Conservation (phyloP, 2,329 filamentous ascomycete species). For the Mollisiaceae sp. region DNA sequence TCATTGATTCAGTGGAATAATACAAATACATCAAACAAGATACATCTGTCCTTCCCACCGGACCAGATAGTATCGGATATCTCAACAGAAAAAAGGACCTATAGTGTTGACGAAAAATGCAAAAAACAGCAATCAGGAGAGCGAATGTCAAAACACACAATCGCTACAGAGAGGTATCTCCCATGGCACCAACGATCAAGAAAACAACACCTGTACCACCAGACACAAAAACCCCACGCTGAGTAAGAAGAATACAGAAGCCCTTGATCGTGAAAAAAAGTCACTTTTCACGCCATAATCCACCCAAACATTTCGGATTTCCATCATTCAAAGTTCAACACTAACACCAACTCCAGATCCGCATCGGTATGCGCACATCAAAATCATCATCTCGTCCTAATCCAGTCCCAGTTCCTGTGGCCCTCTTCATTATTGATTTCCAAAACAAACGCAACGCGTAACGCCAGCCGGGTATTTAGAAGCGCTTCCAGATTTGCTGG, state of each 20-base stretch:
- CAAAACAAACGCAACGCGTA: constrained; percentile 22
- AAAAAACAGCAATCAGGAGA: not conserved
- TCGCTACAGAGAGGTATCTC: constrained; percentile 28
- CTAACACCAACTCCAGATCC: constrained; percentile 24
- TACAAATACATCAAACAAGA: constrained; percentile 32
- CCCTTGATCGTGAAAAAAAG: constrained; percentile 2
- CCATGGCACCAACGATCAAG: constrained; percentile 1
- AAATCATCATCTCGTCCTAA: constrained; percentile 9
- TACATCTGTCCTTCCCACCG: constrained; percentile 17
- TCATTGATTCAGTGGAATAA: constrained; percentile 20
- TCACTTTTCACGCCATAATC: constrained; percentile 13
- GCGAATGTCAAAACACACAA: not conserved
- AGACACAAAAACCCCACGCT: not conserved
- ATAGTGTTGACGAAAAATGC: not conserved
- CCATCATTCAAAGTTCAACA: constrained; percentile 5
- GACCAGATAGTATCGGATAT: constrained; percentile 31
- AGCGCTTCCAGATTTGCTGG: constrained; percentile 25
- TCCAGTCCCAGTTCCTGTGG: constrained; percentile 1
- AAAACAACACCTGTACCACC: constrained; percentile 2
- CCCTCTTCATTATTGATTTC: not conserved
- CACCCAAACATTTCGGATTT: not conserved
- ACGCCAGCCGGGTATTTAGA: constrained; percentile 25
- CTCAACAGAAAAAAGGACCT: constrained; percentile 13
- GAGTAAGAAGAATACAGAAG: not conserved
- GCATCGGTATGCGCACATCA: not conserved